Base-by-base conservation (phyloP, 306 rosid species). In the Fagus sylvatica region DNA sequence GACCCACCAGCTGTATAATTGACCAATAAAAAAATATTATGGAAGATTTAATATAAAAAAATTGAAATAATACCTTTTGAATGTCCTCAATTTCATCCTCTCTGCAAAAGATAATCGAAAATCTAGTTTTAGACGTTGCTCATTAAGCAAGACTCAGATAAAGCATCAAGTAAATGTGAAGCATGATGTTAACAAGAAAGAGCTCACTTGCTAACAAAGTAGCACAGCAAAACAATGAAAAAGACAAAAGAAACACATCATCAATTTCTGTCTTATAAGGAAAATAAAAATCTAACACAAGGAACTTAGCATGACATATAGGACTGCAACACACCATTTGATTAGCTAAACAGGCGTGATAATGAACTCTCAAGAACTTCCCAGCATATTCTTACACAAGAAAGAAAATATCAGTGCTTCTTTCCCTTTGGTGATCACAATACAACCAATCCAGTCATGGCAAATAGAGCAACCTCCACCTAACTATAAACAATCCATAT, bases 51-150 rank as follows among this genome's bases (percentile, higher is more conserved):
- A 76, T 59, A 51, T 65, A 41, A 68, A 69, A 59, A 79, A 55
- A 80, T n/a, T 75, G 80, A 53, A 12, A 40, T 57, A 76, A 75
- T 90, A 96, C 99, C 98, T 91, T 90, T 76, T 96, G 99, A 80
- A 96, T 96, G 84, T 96, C 99, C 32, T 96, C 99, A 80, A 96
- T 96, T 71, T 96, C 99, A 76, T 96, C 99, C 85, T 96, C 99
- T 67, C 99, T 96, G 97, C 81, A 79, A 55, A 78, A 77, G 76
- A 32, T 19, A 65, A 85, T 40, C 39, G 34, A 74, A 84, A 78
- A 60, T 36, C 42, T 57, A 51, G 43, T 71, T 41, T 90, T 69
- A 66, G 81, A 77, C 59, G 72, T 51, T 69, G 79, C 69, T 36
- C 15, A n/a, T 42, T 68, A 28, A 66, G 71, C 67, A 76, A 22